These are phyloP conservation scores for Xylariaceae sp. DNA, from an alignment of 2,329 filamentous ascomycete species.

Conservation along the genomic window DNA sequence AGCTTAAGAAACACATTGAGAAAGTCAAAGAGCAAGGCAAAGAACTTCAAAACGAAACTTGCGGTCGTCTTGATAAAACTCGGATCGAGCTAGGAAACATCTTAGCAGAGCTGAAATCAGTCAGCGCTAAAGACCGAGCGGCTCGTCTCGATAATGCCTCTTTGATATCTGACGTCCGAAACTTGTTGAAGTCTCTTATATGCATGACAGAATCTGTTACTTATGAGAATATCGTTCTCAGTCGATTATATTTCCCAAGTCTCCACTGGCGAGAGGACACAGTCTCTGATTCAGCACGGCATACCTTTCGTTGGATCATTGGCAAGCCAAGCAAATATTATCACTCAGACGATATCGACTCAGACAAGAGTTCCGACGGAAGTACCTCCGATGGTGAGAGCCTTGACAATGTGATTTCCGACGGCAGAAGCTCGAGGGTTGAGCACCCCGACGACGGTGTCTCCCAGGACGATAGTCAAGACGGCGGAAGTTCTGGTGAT, in stretches of 20 bases:
- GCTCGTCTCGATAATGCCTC: background rate
- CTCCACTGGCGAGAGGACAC: background rate
- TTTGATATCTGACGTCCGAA: background rate
- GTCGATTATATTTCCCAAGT: background rate
- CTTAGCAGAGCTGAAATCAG: background rate
- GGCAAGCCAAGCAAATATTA: background rate
- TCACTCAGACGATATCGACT: background rate
- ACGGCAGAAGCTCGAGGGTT: too few relatives aligned
- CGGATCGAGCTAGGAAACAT: background rate
- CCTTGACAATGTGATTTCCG: too few relatives aligned
- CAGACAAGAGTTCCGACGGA: background rate
- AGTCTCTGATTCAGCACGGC: background rate
- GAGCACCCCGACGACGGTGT: too few relatives aligned
- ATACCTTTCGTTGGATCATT: background rate
- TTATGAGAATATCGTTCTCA: background rate
- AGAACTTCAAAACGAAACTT: background rate
- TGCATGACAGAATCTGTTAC: background rate
- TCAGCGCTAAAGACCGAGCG: background rate
- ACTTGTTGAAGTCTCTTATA: background rate
- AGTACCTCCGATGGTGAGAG: background rate
- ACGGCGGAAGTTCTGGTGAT: too few relatives aligned
- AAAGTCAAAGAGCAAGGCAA: background rate
- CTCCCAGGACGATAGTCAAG: too few relatives aligned
- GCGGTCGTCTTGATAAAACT: background rate
- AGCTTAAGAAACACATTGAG: background rate